phyloP scores from a whole-genome alignment of 331 rosid species.

The Malus hybrid region DNA sequence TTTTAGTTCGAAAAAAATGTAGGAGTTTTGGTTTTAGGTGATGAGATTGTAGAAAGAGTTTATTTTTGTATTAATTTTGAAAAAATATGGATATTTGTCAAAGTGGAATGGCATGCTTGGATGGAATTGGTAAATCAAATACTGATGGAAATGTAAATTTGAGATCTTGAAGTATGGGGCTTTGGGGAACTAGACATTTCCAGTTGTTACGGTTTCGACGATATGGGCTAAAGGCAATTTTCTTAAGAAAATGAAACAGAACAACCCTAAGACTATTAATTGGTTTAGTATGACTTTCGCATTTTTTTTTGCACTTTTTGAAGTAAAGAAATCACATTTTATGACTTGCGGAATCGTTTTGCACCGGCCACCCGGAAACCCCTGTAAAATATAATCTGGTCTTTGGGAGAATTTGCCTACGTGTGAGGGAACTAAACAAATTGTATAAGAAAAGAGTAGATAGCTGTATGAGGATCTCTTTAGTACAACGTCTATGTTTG shows the following conservation, averaged over 20 bases:
- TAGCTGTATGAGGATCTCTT: not conserved
- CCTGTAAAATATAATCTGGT: not conserved
- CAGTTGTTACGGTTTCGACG: not conserved
- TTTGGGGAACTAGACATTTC: not conserved
- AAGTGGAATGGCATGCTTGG: not conserved
- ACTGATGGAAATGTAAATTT: not conserved
- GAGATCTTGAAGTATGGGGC: not conserved
- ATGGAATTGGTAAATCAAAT: not conserved
- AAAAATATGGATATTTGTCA: not conserved
- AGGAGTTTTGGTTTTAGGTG: not conserved
- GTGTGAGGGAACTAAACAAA: not conserved
- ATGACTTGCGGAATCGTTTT: not conserved
- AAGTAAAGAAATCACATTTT: not conserved
- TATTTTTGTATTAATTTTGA: not conserved
- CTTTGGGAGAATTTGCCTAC: not conserved
- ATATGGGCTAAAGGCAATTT: not conserved
- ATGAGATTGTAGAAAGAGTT: no score
- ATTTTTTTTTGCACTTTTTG: not conserved
- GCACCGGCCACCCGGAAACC: not conserved
- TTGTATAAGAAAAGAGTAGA: not conserved
- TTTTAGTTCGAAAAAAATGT: no score
- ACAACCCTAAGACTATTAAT: not conserved
- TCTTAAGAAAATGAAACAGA: not conserved
- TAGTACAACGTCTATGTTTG: not conserved
- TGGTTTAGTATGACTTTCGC: not conserved